These are phyloP conservation scores for Leccinum boreale DNA, from an alignment of 768 basidiomycete species.

Conservation along the genomic window DNA sequence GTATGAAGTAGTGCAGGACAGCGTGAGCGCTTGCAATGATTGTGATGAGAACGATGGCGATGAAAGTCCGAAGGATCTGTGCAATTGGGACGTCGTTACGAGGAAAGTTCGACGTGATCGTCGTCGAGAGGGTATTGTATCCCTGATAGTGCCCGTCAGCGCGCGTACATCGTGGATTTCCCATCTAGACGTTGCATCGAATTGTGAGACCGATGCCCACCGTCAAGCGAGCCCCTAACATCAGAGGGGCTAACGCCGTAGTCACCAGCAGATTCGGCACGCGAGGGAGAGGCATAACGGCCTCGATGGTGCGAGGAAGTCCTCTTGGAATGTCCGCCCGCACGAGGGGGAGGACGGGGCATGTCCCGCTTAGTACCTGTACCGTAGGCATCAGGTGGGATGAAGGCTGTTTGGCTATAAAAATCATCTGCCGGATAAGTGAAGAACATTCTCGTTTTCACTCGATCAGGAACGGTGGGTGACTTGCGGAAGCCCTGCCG, in stretches of 20 bases:
- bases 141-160: background rate
- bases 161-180: background rate
- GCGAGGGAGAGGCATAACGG: background rate
- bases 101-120: background rate
- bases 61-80: no score
- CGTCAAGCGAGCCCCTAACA: background rate
- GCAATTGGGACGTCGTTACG: background rate
- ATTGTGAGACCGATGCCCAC: background rate
- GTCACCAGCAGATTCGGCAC: background rate
- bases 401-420: background rate
- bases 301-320: background rate
- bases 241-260: slow-evolving; percentile 2
- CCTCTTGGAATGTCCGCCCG: background rate
- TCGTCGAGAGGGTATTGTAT: background rate
- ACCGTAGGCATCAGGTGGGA: background rate
- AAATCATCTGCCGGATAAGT: background rate
- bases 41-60: no score
- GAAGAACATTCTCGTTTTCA: slow-evolving; percentile 7
- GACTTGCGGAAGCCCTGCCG: slow-evolving; percentile 1
- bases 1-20: no score
- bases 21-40: no score
- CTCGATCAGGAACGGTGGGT: slow-evolving; percentile 9
- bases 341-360: slow-evolving; percentile 1
- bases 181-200: background rate
- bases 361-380: background rate